These are phyloP conservation scores for Pleurozium schreberi DNA, from an alignment of 225 moss, liverwort and hornwort genomes.

Conservation along the genomic window DNA sequence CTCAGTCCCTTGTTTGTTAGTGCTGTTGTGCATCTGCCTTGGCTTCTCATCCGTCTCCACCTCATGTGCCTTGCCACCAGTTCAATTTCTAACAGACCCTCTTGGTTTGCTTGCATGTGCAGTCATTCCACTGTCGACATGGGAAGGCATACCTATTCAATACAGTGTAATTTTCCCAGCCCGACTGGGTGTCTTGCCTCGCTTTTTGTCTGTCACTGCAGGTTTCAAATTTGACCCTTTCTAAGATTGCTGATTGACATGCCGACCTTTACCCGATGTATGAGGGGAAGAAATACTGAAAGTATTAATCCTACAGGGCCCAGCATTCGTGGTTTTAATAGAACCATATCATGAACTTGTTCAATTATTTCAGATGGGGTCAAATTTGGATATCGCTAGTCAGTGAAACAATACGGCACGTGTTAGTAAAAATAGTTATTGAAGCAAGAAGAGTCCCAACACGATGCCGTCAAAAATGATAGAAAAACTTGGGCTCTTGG, in stretches of 20 bases:
- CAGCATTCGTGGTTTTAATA: background rate
- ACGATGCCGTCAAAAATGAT: background rate
- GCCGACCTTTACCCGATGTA: background rate
- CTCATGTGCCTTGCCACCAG: background rate
- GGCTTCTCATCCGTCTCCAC: too few relatives aligned
- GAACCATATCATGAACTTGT: background rate
- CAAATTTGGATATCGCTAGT: background rate
- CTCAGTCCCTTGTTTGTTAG: too few relatives aligned
- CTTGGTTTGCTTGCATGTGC: conserved; percentile 5
- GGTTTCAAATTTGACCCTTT: background rate
- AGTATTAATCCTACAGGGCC: background rate
- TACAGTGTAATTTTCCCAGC: conserved; percentile 66
- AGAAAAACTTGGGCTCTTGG: background rate
- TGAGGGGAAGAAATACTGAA: background rate
- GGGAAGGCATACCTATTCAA: conserved; percentile 98
- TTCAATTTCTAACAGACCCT: background rate
- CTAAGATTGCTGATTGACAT: background rate
- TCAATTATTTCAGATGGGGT: background rate
- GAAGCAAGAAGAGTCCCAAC: background rate
- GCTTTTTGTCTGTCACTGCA: background rate
- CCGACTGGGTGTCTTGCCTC: background rate
- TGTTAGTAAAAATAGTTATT: background rate
- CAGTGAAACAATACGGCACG: background rate
- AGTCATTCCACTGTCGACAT: conserved; percentile 85
- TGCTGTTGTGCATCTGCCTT: too few relatives aligned